Percentiles rank a stretch among this genome's conserved stretches.
phyloP scores from a whole-genome alignment of 495 filamentous ascomycete genomes.

The Extremus antarcticus region DNA sequence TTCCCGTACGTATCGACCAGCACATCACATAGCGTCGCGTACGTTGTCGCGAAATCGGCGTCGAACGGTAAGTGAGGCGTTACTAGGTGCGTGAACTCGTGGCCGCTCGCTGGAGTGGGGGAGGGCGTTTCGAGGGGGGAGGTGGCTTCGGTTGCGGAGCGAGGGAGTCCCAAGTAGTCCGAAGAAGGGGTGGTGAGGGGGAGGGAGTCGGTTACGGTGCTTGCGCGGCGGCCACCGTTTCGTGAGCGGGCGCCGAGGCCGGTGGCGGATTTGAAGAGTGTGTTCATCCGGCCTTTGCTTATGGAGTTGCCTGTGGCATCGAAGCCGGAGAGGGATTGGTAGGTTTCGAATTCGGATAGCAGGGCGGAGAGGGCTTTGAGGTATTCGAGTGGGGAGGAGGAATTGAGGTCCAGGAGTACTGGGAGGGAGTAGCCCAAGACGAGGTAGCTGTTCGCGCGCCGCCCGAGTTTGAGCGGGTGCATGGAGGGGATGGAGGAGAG shows the following conservation, averaged over 20 bases:
- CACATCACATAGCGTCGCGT: constrained; percentile 93
- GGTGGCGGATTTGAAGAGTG: constrained; percentile 74
- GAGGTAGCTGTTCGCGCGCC: constrained; percentile 84
- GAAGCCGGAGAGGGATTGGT: constrained; percentile 62
- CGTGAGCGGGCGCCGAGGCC: too few relatives aligned
- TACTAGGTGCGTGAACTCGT: constrained; percentile 63
- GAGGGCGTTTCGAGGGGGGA: constrained; percentile 11
- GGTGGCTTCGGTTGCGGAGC: constrained; percentile 26
- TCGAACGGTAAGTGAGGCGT: constrained; percentile 94
- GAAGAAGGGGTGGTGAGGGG: constrained; percentile 31
- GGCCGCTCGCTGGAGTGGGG: constrained; percentile 3
- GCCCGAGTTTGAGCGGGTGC: constrained; percentile 66
- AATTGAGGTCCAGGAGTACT: constrained; percentile 74
- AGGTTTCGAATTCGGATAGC: constrained; percentile 83
- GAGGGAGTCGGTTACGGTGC: constrained; percentile 56
- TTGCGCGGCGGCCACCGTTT: constrained; percentile 54
- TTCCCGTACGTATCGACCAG: constrained; percentile 84
- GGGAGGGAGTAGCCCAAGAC: constrained; percentile 87
- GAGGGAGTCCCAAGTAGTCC: constrained; percentile 9
- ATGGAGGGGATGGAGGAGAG: constrained; percentile 72
- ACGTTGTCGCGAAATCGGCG: constrained; percentile 93
- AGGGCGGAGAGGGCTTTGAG: constrained; percentile 78
- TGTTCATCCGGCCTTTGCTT: constrained; percentile 63
- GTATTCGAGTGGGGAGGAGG: constrained; percentile 66
- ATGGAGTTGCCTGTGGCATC: constrained; percentile 60